Percentiles rank a stretch among this genome's conserved stretches.
These are phyloP conservation scores for Cryptococcus neoformans DNA, from an alignment of 1,284 basidiomycete species.

Conservation along the genomic window DNA sequence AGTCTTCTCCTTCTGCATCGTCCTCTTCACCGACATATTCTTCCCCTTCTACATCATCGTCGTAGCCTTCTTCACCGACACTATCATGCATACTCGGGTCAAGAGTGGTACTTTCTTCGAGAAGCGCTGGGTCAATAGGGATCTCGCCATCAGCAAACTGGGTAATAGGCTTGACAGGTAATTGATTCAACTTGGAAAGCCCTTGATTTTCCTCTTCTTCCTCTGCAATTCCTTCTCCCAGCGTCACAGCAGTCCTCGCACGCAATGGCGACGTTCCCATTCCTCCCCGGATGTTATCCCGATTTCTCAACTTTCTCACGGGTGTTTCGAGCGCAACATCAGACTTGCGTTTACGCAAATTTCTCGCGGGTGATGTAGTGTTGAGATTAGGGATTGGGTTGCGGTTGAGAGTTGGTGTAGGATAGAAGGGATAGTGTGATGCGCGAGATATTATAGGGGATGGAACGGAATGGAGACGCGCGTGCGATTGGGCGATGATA, in stretches of 20 bases:
- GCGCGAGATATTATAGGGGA: not conserved
- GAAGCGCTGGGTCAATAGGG: not conserved
- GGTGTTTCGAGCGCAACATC: conserved; percentile 5
- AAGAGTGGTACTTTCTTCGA: not conserved
- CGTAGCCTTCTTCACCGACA: conserved; percentile 1
- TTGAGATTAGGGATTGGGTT: conserved; percentile 38
- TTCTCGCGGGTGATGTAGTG: conserved; percentile 21
- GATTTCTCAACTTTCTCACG: not conserved
- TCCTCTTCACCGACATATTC: conserved; percentile 16
- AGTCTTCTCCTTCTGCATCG: conserved; percentile 15
- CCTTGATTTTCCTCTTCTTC: conserved; percentile 3
- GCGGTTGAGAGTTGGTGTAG: conserved; percentile 19
- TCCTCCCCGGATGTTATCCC: not conserved
- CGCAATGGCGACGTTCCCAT: not conserved
- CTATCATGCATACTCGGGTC: not conserved
- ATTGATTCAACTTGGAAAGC: not conserved
- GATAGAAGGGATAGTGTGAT: not conserved
- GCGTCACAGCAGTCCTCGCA: not conserved
- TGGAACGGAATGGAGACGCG: not conserved
- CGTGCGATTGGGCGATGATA: not conserved
- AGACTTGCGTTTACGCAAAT: conserved; percentile 25
- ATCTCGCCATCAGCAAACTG: no score
- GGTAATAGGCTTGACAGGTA: not conserved
- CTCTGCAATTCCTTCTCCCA: not conserved
- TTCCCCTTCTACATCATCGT: conserved; percentile 14